A percentile compares a stretch with the other conserved stretches of the same genome.
These are phyloP conservation scores for Protomyces arabidopsidicola DNA, from an alignment of 1,139 yeast genomes.

Conservation along the genomic window DNA sequence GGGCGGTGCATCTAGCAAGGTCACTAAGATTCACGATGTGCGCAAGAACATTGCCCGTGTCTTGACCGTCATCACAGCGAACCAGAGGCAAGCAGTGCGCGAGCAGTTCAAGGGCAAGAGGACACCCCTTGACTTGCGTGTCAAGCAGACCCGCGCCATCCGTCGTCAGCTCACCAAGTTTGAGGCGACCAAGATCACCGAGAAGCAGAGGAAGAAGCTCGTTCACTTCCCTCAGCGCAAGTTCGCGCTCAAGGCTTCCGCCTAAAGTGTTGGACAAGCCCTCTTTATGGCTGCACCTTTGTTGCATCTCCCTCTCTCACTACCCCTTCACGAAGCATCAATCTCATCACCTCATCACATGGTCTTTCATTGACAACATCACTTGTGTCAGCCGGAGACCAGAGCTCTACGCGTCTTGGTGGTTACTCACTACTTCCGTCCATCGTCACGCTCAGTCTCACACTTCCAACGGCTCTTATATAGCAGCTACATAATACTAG, in stretches of 20 bases:
- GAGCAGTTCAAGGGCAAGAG: slow-evolving; percentile 92
- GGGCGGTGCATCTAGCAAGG: slow-evolving; percentile 63
- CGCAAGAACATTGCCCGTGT: slow-evolving; percentile 99
- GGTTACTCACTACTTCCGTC: too few species aligned
- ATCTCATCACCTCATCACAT: too few species aligned
- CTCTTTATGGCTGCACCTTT: too few species aligned
- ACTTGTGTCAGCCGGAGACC: too few species aligned
- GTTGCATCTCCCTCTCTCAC: too few species aligned
- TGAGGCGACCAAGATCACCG: slow-evolving; percentile 98
- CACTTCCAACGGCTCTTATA: too few species aligned
- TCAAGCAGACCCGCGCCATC: slow-evolving; percentile 99
- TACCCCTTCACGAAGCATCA: too few species aligned
- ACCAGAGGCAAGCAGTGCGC: slow-evolving; percentile 93
- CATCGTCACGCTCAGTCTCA: too few species aligned
- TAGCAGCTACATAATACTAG: too few species aligned
- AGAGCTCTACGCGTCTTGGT: too few species aligned
- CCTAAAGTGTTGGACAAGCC: background rate
- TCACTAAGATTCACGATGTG: slow-evolving; percentile 74
- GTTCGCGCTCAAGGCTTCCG: slow-evolving; percentile 21
- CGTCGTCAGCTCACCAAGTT: slow-evolving; percentile 91
- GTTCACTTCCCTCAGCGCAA: slow-evolving; percentile 28
- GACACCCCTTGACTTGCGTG: slow-evolving; percentile 98
- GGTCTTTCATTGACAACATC: too few species aligned
- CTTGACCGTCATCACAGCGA: slow-evolving; percentile 92
- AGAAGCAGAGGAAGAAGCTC: slow-evolving; percentile 61